A percentile compares a stretch with the other conserved stretches of the same genome.
Evolutionary conservation across 768 basidiomycete genomes (phyloP).

Genomic region (Omphalotus guepiniiformis): DNA sequence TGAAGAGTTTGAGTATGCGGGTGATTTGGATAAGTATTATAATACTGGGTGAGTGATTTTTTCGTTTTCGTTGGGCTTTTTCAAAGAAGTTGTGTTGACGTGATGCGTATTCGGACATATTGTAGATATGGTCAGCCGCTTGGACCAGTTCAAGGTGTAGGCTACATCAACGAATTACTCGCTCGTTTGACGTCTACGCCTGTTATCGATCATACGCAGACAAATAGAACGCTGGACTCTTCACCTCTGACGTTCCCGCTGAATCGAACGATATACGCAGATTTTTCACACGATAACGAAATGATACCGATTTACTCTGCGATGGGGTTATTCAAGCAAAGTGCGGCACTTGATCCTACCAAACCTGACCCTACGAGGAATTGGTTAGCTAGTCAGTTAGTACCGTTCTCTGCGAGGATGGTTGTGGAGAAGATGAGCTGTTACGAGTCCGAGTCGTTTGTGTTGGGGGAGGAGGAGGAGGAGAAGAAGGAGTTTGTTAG

Average conservation of each 20-base stretch:
- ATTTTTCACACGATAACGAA: conserved; percentile 85
- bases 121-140: conserved; percentile 61
- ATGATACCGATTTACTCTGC: conserved; percentile 75
- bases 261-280: conserved; percentile 59
- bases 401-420: conserved; percentile 75
- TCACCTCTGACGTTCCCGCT: conserved; percentile 69
- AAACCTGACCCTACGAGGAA: conserved; percentile 27
- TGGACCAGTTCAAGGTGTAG: conserved; percentile 78
- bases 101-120: neutral
- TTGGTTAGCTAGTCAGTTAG: conserved; percentile 58
- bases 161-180: conserved; percentile 86
- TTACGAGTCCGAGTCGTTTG: conserved; percentile 6
- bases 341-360: conserved; percentile 28
- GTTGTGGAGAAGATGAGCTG: conserved; percentile 68
- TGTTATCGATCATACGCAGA: conserved; percentile 68
- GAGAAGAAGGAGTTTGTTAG: conserved; percentile 50
- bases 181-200: conserved; percentile 66
- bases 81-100: neutral
- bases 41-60: conserved; percentile 52
- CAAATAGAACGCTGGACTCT: conserved; percentile 67
- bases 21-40: conserved; percentile 78
- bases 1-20: conserved; percentile 59
- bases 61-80: too few species aligned
- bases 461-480: neutral
- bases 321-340: conserved; percentile 49